phyloP scores from a whole-genome alignment of 2,329 filamentous ascomycete species.

The Madurella mycetomatis region DNA sequence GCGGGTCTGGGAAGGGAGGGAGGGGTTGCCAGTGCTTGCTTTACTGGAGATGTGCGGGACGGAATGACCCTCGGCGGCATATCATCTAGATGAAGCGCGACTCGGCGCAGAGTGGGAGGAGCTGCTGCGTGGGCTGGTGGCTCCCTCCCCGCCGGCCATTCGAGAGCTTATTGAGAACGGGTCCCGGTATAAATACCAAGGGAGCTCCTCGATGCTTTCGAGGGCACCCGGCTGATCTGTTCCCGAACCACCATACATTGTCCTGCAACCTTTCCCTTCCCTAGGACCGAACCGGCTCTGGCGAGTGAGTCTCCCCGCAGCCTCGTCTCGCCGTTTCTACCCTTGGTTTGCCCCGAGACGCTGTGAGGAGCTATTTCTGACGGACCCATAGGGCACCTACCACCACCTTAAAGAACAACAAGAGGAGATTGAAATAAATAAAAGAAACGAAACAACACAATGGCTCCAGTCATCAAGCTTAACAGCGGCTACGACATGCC shows the following conservation, averaged over 20 bases:
- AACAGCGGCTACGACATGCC: constrained; percentile 67
- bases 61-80: constrained; percentile 23
- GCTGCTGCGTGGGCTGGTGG: constrained; percentile 7
- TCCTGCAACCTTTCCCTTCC: neutral
- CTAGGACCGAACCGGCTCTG: neutral
- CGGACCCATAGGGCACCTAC: neutral
- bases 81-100: constrained; percentile 24
- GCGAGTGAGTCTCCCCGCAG: neutral
- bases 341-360: neutral
- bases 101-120: constrained; percentile 16
- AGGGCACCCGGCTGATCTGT: constrained; percentile 12
- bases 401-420: neutral
- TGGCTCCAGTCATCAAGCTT: constrained; percentile 50
- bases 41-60: constrained; percentile 23
- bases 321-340: neutral
- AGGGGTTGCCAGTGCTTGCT: constrained; percentile 13
- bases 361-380: neutral
- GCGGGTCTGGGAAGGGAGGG: constrained; percentile 21
- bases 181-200: constrained; percentile 23
- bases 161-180: constrained; percentile 9
- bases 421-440: neutral
- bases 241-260: constrained; percentile 7
- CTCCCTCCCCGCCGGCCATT: constrained; percentile 10
- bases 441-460: constrained; percentile 16
- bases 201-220: constrained; percentile 11